Evolutionary conservation across 805 yeast genomes (phyloP), one percentile per base, ranked within the genome.

Genomic region (Suhomyces tanzawaensis): DNA sequence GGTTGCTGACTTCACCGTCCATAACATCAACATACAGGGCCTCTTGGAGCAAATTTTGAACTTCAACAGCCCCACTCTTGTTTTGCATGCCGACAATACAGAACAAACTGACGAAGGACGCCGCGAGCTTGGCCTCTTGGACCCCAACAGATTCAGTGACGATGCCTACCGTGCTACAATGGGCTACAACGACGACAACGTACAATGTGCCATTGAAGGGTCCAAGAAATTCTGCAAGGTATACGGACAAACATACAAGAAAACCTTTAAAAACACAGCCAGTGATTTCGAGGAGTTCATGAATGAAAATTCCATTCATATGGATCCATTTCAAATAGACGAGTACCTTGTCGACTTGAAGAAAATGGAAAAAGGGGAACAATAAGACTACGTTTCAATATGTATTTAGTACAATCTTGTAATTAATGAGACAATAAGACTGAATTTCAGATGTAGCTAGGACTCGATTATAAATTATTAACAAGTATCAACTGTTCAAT

Each of bases 1-100:
- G 5, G 39, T 55, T 3, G 40, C 50, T 5, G 60, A 55, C 31
- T 40, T 41, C 24, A 53, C 58, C 1, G 49, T 53, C 7, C 47
- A 47, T 27, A 39, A 38, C 11, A 36, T 55, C 7, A 46, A 48
- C 33, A 34, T 55, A 16, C 44, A 43, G 26, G 59, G 58, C 2
- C 32, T 51, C 4, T 37, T 55, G 22, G 29, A 46, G 7, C 37
- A 43, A 11, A 24, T 52, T n/a, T 29, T 48, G 13, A 36, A 41
- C 2, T 16, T 41, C 2, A 36, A 40, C 15, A 31, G 26, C n/a
- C 45, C 45, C 4, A 24, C 28, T 16, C 28, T 40, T 9, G 27
- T 34, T 21, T 15, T 19, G 26, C 19, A n/a, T 18, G 5, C 29
- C 11, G 28, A 9, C 28, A 13, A 27, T 7, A 16, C 25, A 23